Evolutionary conservation across 2,329 filamentous ascomycete species (phyloP).

Genomic region (Fulvia fulva): DNA sequence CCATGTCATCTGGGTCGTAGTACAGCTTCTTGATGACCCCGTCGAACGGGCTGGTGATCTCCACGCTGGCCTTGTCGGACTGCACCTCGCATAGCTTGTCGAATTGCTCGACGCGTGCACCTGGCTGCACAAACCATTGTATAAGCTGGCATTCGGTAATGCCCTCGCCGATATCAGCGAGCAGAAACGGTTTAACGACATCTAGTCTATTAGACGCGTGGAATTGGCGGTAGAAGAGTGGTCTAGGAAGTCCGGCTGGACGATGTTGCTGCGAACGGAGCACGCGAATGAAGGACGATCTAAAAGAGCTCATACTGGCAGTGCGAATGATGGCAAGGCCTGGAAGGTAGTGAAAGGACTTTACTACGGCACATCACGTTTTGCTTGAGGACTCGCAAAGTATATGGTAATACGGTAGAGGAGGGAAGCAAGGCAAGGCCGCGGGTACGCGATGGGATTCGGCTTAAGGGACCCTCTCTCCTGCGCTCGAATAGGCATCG

Average conservation of each 20-base stretch:
- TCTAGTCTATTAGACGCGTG: conserved; percentile 26
- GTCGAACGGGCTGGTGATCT: conserved; percentile 94
- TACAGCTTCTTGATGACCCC: conserved; percentile 95
- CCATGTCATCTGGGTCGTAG: conserved; percentile 94
- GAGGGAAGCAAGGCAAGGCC: neutral
- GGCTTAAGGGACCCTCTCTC: too few species aligned
- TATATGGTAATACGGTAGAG: neutral
- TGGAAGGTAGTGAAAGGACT: neutral
- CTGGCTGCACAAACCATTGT: conserved; percentile 98
- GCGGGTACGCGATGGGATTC: neutral
- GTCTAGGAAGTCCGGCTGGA: conserved; percentile 11
- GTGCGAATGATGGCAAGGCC: neutral
- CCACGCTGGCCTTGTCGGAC: conserved; percentile 75
- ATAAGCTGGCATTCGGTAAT: conserved; percentile 99
- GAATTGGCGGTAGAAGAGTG: conserved; percentile 25
- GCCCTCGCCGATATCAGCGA: conserved; percentile 87
- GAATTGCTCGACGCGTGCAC: conserved; percentile 94
- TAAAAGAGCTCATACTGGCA: conserved; percentile 9
- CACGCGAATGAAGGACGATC: conserved; percentile 5
- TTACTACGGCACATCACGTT: neutral
- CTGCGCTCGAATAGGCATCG: too few species aligned
- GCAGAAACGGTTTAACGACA: conserved; percentile 71
- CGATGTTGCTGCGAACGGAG: conserved; percentile 10
- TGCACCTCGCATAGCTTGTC: conserved; percentile 97
- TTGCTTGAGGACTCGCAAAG: neutral